These are phyloP conservation scores for Verticillium longisporum DNA, from an alignment of 2,329 filamentous ascomycete species.

Conservation along the genomic window DNA sequence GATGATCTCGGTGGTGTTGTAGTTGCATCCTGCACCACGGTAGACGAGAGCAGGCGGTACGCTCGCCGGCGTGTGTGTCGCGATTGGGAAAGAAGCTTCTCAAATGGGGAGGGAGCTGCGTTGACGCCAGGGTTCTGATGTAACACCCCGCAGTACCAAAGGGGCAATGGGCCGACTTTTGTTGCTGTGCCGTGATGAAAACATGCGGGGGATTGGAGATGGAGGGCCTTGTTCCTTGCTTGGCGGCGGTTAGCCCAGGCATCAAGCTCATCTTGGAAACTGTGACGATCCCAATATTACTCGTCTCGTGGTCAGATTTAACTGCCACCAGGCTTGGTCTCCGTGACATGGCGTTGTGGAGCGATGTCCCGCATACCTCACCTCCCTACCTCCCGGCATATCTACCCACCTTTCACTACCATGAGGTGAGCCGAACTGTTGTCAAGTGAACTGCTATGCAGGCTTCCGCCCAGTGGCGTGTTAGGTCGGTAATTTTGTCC, in stretches of 20 bases:
- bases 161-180: neutral
- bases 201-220: neutral
- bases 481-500: no score
- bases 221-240: neutral
- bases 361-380: no score
- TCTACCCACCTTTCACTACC: no score
- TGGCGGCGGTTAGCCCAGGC: neutral
- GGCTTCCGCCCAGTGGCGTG: no score
- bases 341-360: no score
- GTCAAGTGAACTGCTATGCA: no score
- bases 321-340: no score
- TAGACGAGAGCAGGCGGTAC: neutral
- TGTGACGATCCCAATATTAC: neutral
- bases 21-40: neutral
- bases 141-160: neutral
- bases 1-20: neutral
- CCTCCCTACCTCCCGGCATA: no score
- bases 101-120: neutral
- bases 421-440: no score
- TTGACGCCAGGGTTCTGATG: neutral
- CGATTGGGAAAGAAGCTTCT: neutral
- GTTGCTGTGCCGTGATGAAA: neutral
- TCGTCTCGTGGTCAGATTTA: no score
- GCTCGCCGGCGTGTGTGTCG: neutral
- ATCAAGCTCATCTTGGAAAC: neutral